Evolutionary conservation across 257 asterid species (phyloP), one percentile per base, ranked within the genome.

Genomic region (Plectranthus barbatus): DNA sequence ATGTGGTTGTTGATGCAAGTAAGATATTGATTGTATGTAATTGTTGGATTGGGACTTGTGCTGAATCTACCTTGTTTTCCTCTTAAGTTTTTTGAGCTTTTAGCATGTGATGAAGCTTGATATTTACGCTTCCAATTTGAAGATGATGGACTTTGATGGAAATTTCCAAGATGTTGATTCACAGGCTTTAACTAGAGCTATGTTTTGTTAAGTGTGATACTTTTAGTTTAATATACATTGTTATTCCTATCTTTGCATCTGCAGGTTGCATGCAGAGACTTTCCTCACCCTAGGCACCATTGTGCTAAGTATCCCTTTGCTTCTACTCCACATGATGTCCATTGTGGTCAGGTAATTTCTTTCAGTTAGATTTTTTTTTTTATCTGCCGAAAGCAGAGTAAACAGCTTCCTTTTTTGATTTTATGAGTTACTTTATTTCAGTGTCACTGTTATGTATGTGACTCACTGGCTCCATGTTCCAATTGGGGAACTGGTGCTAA

Each of bases 401-500:
- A 56, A 36, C 23, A 49, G 42, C 63, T 40, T 33, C 68, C 69
- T 74, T 70, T 68, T 5, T 26, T 26, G 31, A 26, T 26, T 26
- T n/a, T 40, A 40, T 40, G 31, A 11, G 53, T 54, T 36, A 56
- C 70, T 68, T 57, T 60, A 75, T 78, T 76, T 71, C 91, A 92
- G 99, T 92, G 99, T 71, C 99, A 92, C 81, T 92, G 99, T 73
- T 89, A 81, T 70, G 94, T 92, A 49, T 92, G 97, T 41, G 96
- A 89, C 80, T 69, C 86, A 39, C 72, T 84, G 63, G 99, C 97
- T 70, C 99, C 99, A 44, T 92, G 99, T 74, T 50, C 71, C 64
- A 69, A 56, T 23, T 92, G 99, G 99, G 83, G 85, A 48, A 76
- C 78, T 6, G 87, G 87, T 56, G 3, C 53, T 50, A 70, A 74